Base-by-base conservation (phyloP, 257 asterid species). In the Gentiana straminea region DNA sequence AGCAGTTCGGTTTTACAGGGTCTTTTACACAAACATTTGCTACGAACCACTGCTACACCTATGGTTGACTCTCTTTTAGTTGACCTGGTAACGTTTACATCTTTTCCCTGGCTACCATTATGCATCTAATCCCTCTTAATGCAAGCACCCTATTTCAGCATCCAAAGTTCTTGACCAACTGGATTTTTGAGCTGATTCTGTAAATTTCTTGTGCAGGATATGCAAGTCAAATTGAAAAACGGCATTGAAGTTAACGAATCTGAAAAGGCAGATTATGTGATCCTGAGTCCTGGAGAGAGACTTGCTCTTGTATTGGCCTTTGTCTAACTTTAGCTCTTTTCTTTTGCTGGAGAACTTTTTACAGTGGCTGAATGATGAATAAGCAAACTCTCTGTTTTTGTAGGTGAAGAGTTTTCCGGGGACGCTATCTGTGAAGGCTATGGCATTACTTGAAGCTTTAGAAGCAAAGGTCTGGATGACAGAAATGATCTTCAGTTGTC, bases 11-110 rank as follows among this genome's bases (percentile, higher is more conserved):
- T 52, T 60, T 43, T 48, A 36, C 63, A 87, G 98, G 83, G 72
- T 70, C 79, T 87, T 70, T 67, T 91, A 57, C 96, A 87, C 80
- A 88, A 89, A 66, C 98, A 91, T 77, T 74, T 91, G 72, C 66
- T 91, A 68, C 92, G 97, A 61, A 79, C 95, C 33, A 60, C 90
- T 45, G 97, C 88, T 59, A 72, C 83, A 63, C 65, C 83, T 15
- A 63, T 87, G 69, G 95, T 85, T 72, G 98, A 91, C 68, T 65
- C 65, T 63, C 75, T 91, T 64, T 68, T 91, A 69, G 71, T 79
- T 64, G 74, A 84, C 84, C 70, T 91, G 93, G 98, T 91, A 86
- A 63, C 47, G 35, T 35, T 62, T 72, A 70, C 50, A 34, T 43
- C 57, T 55, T 64, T 13, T 63, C 45, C 45, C 45, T 39, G 45